Evolutionary conservation across 768 basidiomycete genomes (phyloP).

Genomic region (Ephemerocybe angulata): DNA sequence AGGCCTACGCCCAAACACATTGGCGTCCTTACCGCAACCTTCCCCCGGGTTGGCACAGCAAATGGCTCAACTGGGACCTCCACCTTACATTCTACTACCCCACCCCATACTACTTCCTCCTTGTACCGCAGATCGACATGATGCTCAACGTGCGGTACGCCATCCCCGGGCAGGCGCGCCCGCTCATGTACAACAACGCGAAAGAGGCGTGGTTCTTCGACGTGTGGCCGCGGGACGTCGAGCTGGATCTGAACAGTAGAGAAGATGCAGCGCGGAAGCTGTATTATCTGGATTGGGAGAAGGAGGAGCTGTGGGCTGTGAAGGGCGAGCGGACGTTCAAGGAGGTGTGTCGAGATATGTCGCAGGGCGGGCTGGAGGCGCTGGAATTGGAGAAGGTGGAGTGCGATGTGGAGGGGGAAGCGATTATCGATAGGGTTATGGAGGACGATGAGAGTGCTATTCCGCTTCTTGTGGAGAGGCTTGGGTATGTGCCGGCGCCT

Average conservation of each 20-base stretch:
- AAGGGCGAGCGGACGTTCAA: constrained; percentile 2
- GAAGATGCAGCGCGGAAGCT: background rate
- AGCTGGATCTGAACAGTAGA: background rate
- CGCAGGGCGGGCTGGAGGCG: constrained; percentile 10
- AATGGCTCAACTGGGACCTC: constrained; percentile 15
- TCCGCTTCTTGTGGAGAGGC: constrained; percentile 24
- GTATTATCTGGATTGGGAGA: constrained; percentile 9
- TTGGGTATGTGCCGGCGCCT: constrained; percentile 26
- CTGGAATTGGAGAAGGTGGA: constrained; percentile 13
- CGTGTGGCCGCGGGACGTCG: background rate
- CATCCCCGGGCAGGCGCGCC: constrained; percentile 15
- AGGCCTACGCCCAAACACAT: background rate
- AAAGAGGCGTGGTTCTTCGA: constrained; percentile 12
- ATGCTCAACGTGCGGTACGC: constrained; percentile 18
- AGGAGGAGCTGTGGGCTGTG: constrained; percentile 5
- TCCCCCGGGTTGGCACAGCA: constrained; percentile 13
- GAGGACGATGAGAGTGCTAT: constrained; percentile 29
- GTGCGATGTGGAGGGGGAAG: constrained; percentile 25
- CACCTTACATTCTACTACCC: constrained; percentile 18
- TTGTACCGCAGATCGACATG: constrained; percentile 20
- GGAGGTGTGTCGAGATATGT: background rate
- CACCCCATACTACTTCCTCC: constrained; percentile 16
- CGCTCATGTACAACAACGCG: constrained; percentile 14
- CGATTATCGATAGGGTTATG: constrained; percentile 24
- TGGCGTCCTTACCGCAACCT: constrained; percentile 5